phyloP scores from a whole-genome alignment of 129 eudicot genomes.

The Tanacetum coccineum region DNA sequence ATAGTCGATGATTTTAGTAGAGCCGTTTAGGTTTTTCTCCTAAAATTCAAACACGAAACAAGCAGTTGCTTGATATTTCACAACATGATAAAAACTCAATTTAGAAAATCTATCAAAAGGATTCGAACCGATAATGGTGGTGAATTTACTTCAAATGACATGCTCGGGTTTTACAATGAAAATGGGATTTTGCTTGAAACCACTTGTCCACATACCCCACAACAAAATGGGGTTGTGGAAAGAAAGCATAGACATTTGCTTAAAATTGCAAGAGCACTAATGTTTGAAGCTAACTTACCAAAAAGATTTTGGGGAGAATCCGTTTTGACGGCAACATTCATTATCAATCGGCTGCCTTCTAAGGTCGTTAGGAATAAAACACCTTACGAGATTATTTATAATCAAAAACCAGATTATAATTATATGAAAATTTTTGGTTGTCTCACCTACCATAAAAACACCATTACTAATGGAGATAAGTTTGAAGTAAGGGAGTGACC shows the following conservation, averaged over 20 bases:
- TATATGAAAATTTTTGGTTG: too few relatives aligned
- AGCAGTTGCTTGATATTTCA: neutral
- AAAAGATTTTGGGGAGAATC: constrained; percentile 14
- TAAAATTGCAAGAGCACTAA: constrained; percentile 9
- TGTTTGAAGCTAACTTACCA: neutral
- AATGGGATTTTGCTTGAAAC: neutral
- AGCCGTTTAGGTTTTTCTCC: neutral
- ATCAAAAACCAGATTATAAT: neutral
- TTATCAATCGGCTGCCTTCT: constrained; percentile 19
- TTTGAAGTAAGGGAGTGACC: constrained; percentile 3
- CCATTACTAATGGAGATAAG: neutral
- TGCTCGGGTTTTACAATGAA: neutral
- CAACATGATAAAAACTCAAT: neutral
- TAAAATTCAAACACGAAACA: constrained; percentile 3
- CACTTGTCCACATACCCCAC: constrained; percentile 7
- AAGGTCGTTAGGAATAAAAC: neutral
- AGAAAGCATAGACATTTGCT: constrained; percentile 11
- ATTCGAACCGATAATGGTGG: too few relatives aligned
- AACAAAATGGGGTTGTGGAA: constrained; percentile 22
- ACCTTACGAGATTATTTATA: neutral
- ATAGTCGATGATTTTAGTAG: constrained; percentile 16
- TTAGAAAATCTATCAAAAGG: neutral
- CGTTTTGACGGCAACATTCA: neutral
- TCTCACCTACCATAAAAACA: neutral
- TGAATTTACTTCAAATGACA: too few relatives aligned